These are phyloP conservation scores for Alternaria tenuissima DNA, from an alignment of 2,329 filamentous ascomycete genomes.

Conservation along the genomic window DNA sequence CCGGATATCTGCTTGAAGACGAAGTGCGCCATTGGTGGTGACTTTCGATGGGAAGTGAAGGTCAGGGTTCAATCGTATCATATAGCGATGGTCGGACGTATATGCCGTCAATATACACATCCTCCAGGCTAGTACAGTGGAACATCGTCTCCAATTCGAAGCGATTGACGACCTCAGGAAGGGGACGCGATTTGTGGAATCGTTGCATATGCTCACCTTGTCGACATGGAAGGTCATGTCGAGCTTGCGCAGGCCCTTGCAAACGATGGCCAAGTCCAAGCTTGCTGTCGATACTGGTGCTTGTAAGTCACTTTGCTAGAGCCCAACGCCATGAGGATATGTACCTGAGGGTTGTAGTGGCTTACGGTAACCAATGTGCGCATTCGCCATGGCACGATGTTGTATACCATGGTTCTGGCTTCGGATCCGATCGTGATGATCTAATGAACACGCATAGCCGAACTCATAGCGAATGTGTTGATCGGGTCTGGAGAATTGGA, in stretches of 20 bases:
- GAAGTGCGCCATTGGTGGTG: neutral
- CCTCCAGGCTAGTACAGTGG: neutral
- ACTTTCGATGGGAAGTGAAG: neutral
- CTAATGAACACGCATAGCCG: no score
- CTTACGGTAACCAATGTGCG: accelerated
- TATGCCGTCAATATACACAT: conserved; percentile 8
- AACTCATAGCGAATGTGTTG: no score
- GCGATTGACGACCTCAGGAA: neutral
- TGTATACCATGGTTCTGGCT: accelerated
- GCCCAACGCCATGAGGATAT: accelerated
- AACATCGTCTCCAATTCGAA: neutral
- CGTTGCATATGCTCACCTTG: neutral
- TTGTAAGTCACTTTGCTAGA: no score
- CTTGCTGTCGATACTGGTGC: neutral
- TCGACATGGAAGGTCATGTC: neutral
- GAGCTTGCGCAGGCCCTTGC: neutral
- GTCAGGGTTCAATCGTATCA: no score
- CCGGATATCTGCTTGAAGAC: conserved; percentile 13
- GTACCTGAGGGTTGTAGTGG: accelerated
- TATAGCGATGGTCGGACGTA: neutral
- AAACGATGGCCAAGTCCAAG: conserved; percentile 2
- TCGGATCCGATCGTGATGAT: no score
- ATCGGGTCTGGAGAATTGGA: accelerated
- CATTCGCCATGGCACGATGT: no score
- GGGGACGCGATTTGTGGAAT: neutral